These are phyloP conservation scores for Pleodorina starrii DNA, from an alignment of 139 green algal genomes.

Conservation along the genomic window DNA sequence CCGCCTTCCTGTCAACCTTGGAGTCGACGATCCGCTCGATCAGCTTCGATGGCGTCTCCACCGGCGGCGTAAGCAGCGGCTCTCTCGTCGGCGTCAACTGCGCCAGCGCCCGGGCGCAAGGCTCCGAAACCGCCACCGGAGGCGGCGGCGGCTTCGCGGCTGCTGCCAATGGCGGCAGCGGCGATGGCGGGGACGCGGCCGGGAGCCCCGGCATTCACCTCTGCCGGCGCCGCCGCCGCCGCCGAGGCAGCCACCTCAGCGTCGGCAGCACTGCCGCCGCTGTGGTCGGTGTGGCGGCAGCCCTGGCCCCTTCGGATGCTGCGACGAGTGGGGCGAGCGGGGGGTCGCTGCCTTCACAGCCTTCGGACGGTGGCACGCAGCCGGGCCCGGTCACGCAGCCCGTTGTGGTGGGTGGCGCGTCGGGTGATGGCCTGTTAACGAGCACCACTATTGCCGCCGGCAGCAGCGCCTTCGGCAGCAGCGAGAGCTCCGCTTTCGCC, in stretches of 20 bases:
- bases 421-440: too few relatives aligned
- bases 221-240: not conserved
- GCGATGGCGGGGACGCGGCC: not conserved
- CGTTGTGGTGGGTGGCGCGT: too few relatives aligned
- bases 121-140: not conserved
- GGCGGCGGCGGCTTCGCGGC: too few relatives aligned
- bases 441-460: too few relatives aligned
- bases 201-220: too few relatives aligned
- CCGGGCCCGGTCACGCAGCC: too few relatives aligned
- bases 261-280: not conserved
- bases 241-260: too few relatives aligned
- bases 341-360: too few relatives aligned
- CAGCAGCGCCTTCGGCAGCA: too few relatives aligned
- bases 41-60: constrained; percentile 1
- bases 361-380: too few relatives aligned
- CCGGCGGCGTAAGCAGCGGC: not conserved
- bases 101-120: not conserved
- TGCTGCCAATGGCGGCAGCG: not conserved
- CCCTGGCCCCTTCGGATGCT: not conserved
- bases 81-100: not conserved
- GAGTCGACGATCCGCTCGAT: not conserved
- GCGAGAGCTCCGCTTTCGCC: too few relatives aligned
- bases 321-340: too few relatives aligned
- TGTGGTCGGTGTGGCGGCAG: not conserved
- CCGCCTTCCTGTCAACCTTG: not conserved